Base-by-base conservation (phyloP, 192 early-diverging fungal species). In the Chytriomyces sp. region DNA sequence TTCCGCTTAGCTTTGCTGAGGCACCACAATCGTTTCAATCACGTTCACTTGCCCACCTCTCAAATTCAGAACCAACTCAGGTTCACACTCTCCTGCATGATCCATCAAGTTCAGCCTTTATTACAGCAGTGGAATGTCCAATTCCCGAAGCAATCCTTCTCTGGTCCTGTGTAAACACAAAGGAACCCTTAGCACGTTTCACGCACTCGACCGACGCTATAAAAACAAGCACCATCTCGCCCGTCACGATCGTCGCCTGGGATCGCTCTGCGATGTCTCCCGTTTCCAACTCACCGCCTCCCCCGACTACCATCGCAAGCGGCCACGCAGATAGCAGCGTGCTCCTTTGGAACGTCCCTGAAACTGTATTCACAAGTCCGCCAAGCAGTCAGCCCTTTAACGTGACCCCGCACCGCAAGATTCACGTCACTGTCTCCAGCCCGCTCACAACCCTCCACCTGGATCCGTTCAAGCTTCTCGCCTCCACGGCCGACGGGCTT, bases 391-490 rank as follows among this genome's bases (percentile, higher is more conserved):
- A 17, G 1, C 41, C 10, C 19, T 30, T 12, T 22, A 52, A 49
- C 60, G 22, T 49, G 14, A 49, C 44, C 1, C 73, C 73, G 22
- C 28, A 58, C 36, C 7, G 63, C 7, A 41, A 40, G 25, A 38
- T 74, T 8, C 73, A 66, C 25, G 73, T 56, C 19, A 66, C 73
- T 22, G 52, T 68, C 8, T 30, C 73, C 12, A 39, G 52, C 53
- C 19, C 64, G 5, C n/a, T 67, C 22, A 39, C 19, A 7, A 55
- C 61, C 5, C 52, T 74, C 53, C 12, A 10, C 0, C 8, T 74
- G 8, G 73, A 74, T 40, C 73, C 73, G 17, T 74, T 74, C 40
- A 74, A 74, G 28, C 60, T 73, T 30, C n/a, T 66, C 28, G 53
- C 55, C 12, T 34, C 52, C 12, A 57, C 73, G 3, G 52, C 55